phyloP scores from a whole-genome alignment of 2,329 filamentous ascomycete genomes.

The Xylariaceae sp. region DNA sequence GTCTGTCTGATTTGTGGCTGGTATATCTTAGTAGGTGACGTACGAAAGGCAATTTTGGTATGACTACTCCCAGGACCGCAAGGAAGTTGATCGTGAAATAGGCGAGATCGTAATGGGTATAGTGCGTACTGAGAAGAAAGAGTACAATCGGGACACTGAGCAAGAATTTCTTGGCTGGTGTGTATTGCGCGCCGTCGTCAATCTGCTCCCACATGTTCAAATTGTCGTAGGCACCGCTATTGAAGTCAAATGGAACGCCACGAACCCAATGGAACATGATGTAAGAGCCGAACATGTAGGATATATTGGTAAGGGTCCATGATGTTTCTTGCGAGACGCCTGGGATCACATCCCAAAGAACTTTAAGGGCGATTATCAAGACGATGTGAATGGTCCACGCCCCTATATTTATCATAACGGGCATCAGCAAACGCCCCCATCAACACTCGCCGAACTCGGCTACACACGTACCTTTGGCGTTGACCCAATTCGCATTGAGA shows the following conservation, averaged over 20 bases:
- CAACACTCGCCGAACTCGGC: background rate
- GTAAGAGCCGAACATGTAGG: conserved; percentile 98
- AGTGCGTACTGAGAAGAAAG: conserved; percentile 95
- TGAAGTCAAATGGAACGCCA: conserved; percentile 98
- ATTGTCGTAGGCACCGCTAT: conserved; percentile 96
- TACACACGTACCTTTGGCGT: conserved; percentile 77
- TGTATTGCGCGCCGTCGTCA: conserved; percentile 98
- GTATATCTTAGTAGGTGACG: conserved; percentile 36
- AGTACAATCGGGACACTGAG: conserved; percentile 89
- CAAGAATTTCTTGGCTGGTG: conserved; percentile 96
- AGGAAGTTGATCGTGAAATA: conserved; percentile 98
- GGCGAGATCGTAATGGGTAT: conserved; percentile 94
- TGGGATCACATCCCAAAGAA: conserved; percentile 94
- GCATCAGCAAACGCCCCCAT: conserved; percentile 13
- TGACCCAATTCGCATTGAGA: conserved; percentile 97
- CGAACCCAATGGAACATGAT: conserved; percentile 99
- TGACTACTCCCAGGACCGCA: conserved; percentile 85
- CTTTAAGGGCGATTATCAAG: conserved; percentile 84
- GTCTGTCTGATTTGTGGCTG: conserved; percentile 19
- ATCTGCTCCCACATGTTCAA: conserved; percentile 99
- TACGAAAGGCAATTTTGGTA: conserved; percentile 94
- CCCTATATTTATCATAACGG: conserved; percentile 47
- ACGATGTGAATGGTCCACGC: conserved; percentile 98
- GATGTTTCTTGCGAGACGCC: conserved; percentile 96
- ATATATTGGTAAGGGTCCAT: conserved; percentile 97